These are phyloP conservation scores for Chrysanthemum makinoi DNA, from an alignment of 129 eudicot genomes.

Conservation along the genomic window DNA sequence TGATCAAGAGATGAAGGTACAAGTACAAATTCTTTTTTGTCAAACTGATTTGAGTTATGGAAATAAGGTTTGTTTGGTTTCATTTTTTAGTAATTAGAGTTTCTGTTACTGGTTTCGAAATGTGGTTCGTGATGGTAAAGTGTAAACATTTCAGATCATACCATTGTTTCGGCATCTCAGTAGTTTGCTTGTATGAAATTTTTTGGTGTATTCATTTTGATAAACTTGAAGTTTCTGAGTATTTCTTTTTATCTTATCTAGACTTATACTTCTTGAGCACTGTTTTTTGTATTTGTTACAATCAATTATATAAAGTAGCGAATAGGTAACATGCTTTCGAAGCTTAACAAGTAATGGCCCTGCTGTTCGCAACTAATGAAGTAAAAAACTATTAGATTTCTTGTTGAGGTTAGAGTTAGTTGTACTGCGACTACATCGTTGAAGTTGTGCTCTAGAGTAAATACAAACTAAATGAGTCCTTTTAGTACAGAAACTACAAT, in stretches of 20 bases:
- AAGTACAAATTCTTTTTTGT: slow-evolving; percentile 5
- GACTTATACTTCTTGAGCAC: neutral
- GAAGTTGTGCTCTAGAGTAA: neutral
- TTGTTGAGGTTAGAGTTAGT: neutral
- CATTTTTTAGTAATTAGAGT: slow-evolving; percentile 14
- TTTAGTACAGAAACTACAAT: too few species aligned
- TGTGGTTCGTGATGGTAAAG: neutral
- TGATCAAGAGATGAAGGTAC: neutral
- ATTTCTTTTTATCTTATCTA: neutral
- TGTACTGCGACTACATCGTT: neutral
- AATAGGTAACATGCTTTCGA: neutral
- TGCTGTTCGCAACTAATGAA: neutral
- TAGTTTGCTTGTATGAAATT: neutral
- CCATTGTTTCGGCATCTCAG: too few species aligned
- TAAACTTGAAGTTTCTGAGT: too few species aligned
- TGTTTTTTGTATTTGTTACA: neutral
- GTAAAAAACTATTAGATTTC: neutral
- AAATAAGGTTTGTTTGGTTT: slow-evolving; percentile 9
- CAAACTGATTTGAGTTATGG: slow-evolving; percentile 30
- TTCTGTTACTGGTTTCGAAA: neutral
- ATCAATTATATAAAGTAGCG: neutral
- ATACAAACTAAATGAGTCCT: too few species aligned
- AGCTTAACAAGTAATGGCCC: neutral
- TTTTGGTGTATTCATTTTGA: neutral
- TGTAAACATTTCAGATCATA: too few species aligned